Conservation (phyloP, 2,329 filamentous ascomycete genomes). For the Paraphoma chrysanthemicola region DNA sequence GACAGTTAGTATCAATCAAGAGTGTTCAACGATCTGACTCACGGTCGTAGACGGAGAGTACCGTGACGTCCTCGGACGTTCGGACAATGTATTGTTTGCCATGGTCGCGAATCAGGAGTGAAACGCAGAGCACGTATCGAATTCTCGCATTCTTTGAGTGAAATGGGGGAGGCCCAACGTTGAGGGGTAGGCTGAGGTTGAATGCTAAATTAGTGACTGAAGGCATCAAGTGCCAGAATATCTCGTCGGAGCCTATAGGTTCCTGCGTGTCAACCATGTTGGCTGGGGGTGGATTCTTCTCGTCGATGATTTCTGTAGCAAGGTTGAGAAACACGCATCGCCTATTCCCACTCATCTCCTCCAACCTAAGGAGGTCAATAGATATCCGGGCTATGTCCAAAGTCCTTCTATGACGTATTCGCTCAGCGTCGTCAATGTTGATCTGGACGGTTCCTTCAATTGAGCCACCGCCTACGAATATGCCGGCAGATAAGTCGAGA, state of each 20-base stretch:
- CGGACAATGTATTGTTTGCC: constrained; percentile 59
- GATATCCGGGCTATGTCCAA: constrained; percentile 58
- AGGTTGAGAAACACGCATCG: constrained; percentile 60
- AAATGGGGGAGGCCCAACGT: constrained; percentile 63
- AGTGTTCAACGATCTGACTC: constrained; percentile 20
- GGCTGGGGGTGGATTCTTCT: constrained; percentile 57
- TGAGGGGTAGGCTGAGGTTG: constrained; percentile 60
- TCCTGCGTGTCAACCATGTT: constrained; percentile 57
- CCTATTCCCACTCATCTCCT: constrained; percentile 57
- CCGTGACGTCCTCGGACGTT: constrained; percentile 57
- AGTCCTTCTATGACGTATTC: constrained; percentile 51
- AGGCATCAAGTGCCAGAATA: constrained; percentile 59
- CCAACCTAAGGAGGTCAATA: constrained; percentile 60
- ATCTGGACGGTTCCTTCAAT: constrained; percentile 60
- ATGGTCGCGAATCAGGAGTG: constrained; percentile 56
- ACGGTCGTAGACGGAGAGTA: constrained; percentile 63
- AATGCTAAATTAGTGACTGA: constrained; percentile 59
- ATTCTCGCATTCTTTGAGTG: constrained; percentile 60
- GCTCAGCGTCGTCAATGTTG: constrained; percentile 56
- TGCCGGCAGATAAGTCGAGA: constrained; percentile 57
- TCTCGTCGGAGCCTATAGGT: constrained; percentile 45
- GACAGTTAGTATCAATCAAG: constrained; percentile 9
- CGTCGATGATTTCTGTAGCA: constrained; percentile 59
- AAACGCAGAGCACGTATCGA: constrained; percentile 57
- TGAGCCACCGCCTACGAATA: constrained; percentile 63